Percentiles rank a stretch among this genome's conserved stretches.
phyloP scores from a whole-genome alignment of 345 rosid species.

The Gossypium mustelinum region DNA sequence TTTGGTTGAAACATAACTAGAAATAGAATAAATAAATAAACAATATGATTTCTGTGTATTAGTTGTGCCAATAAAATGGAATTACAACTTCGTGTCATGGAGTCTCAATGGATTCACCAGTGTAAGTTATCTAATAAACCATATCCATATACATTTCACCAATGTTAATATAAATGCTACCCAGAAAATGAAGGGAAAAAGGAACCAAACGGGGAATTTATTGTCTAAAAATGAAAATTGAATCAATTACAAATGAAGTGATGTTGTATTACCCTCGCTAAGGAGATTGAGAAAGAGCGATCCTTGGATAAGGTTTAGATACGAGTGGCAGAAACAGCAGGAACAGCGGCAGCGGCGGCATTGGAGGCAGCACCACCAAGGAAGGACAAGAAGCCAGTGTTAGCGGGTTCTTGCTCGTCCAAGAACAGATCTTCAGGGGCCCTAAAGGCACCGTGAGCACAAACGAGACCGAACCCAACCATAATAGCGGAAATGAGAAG shows the following conservation, averaged over 20 bases:
- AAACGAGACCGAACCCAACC: conserved; percentile 56
- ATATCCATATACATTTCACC: conserved; percentile 16
- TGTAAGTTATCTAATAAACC: neutral
- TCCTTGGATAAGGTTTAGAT: conserved; percentile 25
- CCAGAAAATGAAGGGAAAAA: neutral
- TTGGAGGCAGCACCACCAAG: conserved; percentile 70
- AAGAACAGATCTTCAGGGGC: conserved; percentile 71
- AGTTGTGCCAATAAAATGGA: neutral
- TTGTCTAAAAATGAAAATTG: neutral
- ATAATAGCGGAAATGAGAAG: conserved; percentile 62
- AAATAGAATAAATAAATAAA: neutral
- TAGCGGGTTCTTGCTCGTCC: conserved; percentile 64
- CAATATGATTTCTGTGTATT: neutral
- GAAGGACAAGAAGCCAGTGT: conserved; percentile 68
- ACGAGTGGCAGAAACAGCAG: conserved; percentile 43
- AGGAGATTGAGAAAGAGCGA: neutral
- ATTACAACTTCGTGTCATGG: conserved; percentile 2
- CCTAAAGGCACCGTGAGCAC: conserved; percentile 73
- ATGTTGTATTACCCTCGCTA: conserved; percentile 4
- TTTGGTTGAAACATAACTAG: too few species aligned
- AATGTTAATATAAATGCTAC: neutral
- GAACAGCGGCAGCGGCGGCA: conserved; percentile 50
- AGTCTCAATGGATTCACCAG: neutral
- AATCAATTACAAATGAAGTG: neutral
- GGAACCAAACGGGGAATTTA: neutral